Base-by-base conservation (phyloP, 169 alveolate genomes). In the Hammondia hammondi region DNA sequence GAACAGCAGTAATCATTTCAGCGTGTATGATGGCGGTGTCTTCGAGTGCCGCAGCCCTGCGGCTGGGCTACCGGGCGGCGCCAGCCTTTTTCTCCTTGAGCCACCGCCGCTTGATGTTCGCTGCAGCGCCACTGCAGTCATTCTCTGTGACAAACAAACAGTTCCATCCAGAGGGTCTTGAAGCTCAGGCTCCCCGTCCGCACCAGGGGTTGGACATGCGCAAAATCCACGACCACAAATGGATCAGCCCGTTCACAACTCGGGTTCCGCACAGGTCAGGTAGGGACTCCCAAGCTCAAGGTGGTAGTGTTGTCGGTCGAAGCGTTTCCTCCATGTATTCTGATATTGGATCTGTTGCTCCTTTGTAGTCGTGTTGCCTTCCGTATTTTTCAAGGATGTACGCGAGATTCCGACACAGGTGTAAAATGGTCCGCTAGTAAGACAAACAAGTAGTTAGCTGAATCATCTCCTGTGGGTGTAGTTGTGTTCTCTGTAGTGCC, bases 131-230 rank as follows among this genome's bases (percentile, higher is more conserved):
- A 35, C 94, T 91, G 14, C 94, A 91, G 71, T 81, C 91, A 12
- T 81, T 91, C 81, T 2, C 46, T 35, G 90, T 88, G 37, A n/a
- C 84, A 17, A 81, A 91, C 48, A 87, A 87, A 52, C 91, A 91
- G 46, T 91, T 91, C 43, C 91, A 81, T 32, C 94, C 94, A 12
- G 70, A 56, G 27, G 94, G 91, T 37, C 67, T 88, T 29, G 94
- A 91, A 46, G 61, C 90, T 21, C 82, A 81, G 35, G 91, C 94
- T 35, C 82, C 82, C 91, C 67, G 56, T 10, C 94, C 94, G 19
- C 81, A 88, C 82, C 91, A 91, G 56, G 94, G 94, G 32, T 52
- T 91, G 91, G 94, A 91, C 52, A 91, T 91, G 94, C 94, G 94
- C 46, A 91, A 91, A 39, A 91, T 91, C 57, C 39, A 56, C 94